Conservation (phyloP, 116 monocot genomes). For the Zostera marina region DNA sequence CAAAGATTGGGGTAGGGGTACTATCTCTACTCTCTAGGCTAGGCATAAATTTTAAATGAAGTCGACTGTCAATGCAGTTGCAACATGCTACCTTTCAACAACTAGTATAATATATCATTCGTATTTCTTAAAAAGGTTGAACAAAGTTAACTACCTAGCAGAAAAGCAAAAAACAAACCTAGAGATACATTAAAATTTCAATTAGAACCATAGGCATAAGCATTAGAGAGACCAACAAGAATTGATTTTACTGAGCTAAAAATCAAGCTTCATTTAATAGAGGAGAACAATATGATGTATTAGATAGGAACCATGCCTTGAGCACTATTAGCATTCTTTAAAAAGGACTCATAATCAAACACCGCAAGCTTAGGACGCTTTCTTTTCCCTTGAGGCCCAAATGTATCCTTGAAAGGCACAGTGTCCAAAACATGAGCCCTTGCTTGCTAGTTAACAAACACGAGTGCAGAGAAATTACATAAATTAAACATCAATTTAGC, state of each 20-base stretch:
- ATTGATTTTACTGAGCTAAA: neutral
- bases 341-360: constrained; percentile 62
- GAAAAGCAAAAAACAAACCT: too few relatives aligned
- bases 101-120: too few relatives aligned
- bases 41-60: too few relatives aligned
- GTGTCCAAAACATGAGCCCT: constrained; percentile 71
- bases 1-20: too few relatives aligned
- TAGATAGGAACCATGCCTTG: constrained; percentile 33
- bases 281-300: neutral
- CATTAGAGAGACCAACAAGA: neutral
- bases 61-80: too few relatives aligned
- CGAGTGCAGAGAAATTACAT: neutral
- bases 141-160: too few relatives aligned
- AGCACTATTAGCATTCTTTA: constrained; percentile 58
- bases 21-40: too few relatives aligned
- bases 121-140: too few relatives aligned
- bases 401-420: constrained; percentile 76
- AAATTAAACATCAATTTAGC: neutral
- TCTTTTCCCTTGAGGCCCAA: constrained; percentile 78
- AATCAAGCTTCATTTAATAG: neutral
- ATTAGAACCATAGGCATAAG: too few relatives aligned
- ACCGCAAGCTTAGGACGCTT: constrained; percentile 70
- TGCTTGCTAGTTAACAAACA: constrained; percentile 40
- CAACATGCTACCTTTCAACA: too few relatives aligned
- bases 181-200: too few relatives aligned